phyloP scores from a whole-genome alignment of 768 basidiomycete species.

The Rubroboletus satanas region DNA sequence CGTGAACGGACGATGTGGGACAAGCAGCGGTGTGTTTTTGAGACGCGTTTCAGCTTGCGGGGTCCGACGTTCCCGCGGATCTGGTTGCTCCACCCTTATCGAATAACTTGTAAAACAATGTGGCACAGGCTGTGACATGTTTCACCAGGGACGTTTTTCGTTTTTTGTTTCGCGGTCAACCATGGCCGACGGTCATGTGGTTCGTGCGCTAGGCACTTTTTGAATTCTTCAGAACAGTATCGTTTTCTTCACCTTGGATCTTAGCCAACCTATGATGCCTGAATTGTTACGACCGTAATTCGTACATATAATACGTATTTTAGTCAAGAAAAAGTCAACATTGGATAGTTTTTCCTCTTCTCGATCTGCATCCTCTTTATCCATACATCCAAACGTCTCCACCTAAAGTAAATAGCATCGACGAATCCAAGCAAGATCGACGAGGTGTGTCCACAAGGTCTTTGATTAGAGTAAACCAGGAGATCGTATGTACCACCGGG shows the following conservation, averaged over 20 bases:
- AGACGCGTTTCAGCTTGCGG: constrained; percentile 1
- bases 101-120: constrained; percentile 2
- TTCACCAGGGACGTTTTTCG: not conserved
- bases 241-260: not conserved
- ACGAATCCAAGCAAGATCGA: not conserved
- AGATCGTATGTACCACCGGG: constrained; percentile 2
- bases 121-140: not conserved
- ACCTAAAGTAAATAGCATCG: not conserved
- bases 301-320: constrained; percentile 1
- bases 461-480: not conserved
- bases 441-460: not conserved
- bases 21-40: not conserved
- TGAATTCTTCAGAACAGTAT: not conserved
- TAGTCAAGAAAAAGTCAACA: not conserved
- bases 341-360: not conserved
- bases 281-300: not conserved
- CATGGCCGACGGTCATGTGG: not conserved
- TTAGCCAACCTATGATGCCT: not conserved
- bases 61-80: not conserved
- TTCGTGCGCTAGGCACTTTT: constrained; percentile 3
- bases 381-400: not conserved
- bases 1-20: not conserved
- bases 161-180: not conserved
- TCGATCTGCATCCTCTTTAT: not conserved
- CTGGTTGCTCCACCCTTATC: not conserved